Base-by-base conservation (phyloP, 345 rosid species). In the Murraya paniculata region DNA sequence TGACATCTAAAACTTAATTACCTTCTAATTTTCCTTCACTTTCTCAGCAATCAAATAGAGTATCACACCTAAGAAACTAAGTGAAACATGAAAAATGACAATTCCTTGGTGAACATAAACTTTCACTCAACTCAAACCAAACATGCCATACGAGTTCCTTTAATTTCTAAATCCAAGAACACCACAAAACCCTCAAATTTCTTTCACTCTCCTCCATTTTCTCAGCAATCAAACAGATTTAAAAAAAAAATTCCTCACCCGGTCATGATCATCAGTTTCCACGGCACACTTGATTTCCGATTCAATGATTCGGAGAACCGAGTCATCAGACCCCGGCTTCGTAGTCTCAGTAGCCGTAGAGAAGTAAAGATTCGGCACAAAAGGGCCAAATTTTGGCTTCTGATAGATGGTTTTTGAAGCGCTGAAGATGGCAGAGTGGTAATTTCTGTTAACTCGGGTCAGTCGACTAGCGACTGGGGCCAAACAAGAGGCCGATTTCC, bases 201-300 rank as follows among this genome's bases (percentile, higher is more conserved):
- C 28, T 64, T 45, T n/a, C 13, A 1, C 39, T 41, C 71, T 31
- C 33, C 3, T 36, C 41, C 41, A 53, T 45, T 58, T 55, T 65
- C 64, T 24, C n/a, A 24, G 28, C n/a, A 57, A 9, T 9, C 79
- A 67, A 36, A 28, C 22, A 36, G 35, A 0, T n/a, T n/a, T n/a
- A 0, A 39, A n/a, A 41, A 61, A 36, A 22, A 53, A 35, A 75
- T 4, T 1, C 18, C 78, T 39, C 71, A 95, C 98, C 85, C 82
- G 84, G 21, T 84, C 82, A 55, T 85, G 81, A 35, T 87, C 90
- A 74, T 89, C 97, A 36, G 86, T 75, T 81, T 92, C 91, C 84
- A 82, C 82, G 53, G 94, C 89, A 69, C 83, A 83, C 79, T 86
- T 80, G 78, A 93, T 91, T 87, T 92, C 98, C 6, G 88, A 78